phyloP scores from a whole-genome alignment of 2,329 filamentous ascomycete genomes.

The Cucurbitaria berberidis region DNA sequence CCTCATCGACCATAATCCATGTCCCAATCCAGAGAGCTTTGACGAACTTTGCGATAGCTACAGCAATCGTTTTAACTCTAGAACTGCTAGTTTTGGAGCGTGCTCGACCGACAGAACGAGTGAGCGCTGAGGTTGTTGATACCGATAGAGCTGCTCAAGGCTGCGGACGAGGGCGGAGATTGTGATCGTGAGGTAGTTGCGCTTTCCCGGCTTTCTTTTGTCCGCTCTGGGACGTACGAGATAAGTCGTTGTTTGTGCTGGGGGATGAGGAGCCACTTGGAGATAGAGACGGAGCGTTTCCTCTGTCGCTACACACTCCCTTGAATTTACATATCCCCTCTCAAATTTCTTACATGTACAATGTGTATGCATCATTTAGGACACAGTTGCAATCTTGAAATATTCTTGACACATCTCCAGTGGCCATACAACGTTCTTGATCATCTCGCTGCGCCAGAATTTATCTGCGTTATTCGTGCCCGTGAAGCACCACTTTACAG shows the following conservation, averaged over 20 bases:
- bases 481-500: no score
- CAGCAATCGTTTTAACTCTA: not conserved
- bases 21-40: slow-evolving; percentile 2
- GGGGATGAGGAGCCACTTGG: not conserved
- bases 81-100: not conserved
- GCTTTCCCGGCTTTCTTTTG: not conserved
- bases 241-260: not conserved
- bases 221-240: no score
- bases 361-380: no score
- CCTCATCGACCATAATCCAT: slow-evolving; percentile 1
- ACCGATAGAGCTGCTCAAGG: not conserved
- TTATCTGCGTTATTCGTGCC: no score
- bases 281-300: not conserved
- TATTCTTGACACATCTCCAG: no score
- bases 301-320: no score
- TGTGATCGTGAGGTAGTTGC: not conserved
- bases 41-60: not conserved
- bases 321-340: no score
- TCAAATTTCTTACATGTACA: no score
- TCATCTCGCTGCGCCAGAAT: no score
- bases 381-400: no score
- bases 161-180: not conserved
- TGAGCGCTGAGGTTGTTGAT: not conserved
- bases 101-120: no score
- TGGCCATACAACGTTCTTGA: no score